Evolutionary conservation across 306 rosid species (phyloP).

Genomic region (Coriaria nepalensis): DNA sequence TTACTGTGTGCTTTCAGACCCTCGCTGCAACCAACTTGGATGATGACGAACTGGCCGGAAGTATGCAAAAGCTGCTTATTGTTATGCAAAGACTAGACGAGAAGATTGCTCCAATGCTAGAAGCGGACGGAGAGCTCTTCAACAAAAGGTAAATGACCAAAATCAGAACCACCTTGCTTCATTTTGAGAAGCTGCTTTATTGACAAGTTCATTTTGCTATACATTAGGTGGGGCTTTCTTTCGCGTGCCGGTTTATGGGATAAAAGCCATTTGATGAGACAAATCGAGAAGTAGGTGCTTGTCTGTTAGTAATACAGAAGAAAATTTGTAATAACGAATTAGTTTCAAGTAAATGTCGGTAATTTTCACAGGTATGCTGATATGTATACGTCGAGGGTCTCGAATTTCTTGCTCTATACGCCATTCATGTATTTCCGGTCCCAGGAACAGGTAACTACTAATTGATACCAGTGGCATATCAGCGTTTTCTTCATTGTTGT

Average conservation of each 20-base stretch:
- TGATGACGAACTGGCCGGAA: slow-evolving; percentile 78
- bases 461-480: background rate
- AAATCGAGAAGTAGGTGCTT: slow-evolving; percentile 78
- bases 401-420: slow-evolving; percentile 74
- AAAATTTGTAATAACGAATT: no score
- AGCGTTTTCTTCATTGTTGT: background rate
- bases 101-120: slow-evolving; percentile 81
- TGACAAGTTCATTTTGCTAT: no score
- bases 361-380: slow-evolving; percentile 64
- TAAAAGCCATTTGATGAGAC: slow-evolving; percentile 97
- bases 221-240: slow-evolving; percentile 87
- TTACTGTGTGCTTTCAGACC: slow-evolving; percentile 54
- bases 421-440: slow-evolving; percentile 97
- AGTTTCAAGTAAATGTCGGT: no score
- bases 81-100: slow-evolving; percentile 94
- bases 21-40: slow-evolving; percentile 85
- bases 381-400: slow-evolving; percentile 94
- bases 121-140: slow-evolving; percentile 86
- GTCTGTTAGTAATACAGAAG: no score
- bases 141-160: slow-evolving; percentile 74
- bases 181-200: no score
- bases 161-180: no score
- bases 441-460: slow-evolving; percentile 73
- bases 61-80: slow-evolving; percentile 87
- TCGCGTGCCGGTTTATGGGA: slow-evolving; percentile 98